A percentile compares a stretch with the other conserved stretches of the same genome.
phyloP scores from a whole-genome alignment of 2,329 filamentous ascomycete genomes.

The Ceratocystis smalleyi region DNA sequence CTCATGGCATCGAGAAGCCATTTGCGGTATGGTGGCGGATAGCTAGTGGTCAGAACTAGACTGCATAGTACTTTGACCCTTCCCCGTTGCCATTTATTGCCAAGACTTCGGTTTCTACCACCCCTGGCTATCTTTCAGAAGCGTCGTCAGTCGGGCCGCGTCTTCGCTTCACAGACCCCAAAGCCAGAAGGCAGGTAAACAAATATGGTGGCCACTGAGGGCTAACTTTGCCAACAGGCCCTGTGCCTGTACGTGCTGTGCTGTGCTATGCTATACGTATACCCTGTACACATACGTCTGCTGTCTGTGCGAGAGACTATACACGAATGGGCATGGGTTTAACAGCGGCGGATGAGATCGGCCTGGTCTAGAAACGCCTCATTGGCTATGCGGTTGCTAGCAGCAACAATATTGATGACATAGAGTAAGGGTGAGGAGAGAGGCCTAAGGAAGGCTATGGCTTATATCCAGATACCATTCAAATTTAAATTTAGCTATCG shows the following conservation, averaged over 20 bases:
- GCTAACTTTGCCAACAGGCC: background rate
- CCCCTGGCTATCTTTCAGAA: background rate
- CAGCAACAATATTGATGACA: background rate
- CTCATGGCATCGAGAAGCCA: background rate
- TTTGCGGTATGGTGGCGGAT: background rate
- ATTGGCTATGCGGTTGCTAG: background rate
- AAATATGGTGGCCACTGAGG: background rate
- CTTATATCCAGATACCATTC: background rate
- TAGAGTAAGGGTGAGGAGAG: background rate
- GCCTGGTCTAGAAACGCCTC: background rate
- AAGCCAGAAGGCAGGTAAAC: background rate
- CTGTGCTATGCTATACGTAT: background rate
- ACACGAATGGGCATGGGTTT: background rate
- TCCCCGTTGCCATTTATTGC: background rate
- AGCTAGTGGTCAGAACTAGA: background rate
- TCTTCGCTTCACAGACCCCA: constrained; percentile 1
- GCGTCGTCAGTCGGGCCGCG: constrained; percentile 1
- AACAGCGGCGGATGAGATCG: background rate
- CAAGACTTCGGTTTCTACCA: background rate
- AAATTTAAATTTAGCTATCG: background rate
- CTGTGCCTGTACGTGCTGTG: background rate
- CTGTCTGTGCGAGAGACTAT: background rate
- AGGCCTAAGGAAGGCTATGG: background rate
- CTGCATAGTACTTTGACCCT: background rate
- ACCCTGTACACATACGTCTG: background rate